Conservation (phyloP, 441 rosid genomes). For the Arabidopsis hybrid region DNA sequence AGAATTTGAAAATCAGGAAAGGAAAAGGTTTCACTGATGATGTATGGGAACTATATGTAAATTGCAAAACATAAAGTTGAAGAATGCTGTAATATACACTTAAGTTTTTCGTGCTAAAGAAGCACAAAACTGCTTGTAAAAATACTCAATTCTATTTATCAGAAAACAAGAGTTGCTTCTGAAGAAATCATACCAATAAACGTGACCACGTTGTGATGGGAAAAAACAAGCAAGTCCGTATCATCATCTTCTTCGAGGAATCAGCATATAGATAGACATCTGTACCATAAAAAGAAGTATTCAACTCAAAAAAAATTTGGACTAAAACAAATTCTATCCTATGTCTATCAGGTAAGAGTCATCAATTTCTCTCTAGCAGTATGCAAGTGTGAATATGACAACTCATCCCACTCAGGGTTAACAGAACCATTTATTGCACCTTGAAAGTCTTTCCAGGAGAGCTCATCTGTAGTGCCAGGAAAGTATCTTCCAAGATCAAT, state of each 20-base stretch:
- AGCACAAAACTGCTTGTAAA: not conserved
- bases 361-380: not conserved
- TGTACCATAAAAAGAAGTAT: conserved; percentile 44
- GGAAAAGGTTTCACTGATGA: not conserved
- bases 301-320: not conserved
- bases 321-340: not conserved
- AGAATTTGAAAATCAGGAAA: conserved; percentile 11
- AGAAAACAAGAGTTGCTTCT: not conserved
- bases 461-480: conserved; percentile 71
- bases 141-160: not conserved
- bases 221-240: conserved; percentile 88
- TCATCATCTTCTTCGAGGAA: conserved; percentile 74
- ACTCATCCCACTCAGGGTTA: conserved; percentile 5
- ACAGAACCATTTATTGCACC: conserved; percentile 49
- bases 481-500: conserved; percentile 86
- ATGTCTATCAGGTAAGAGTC: not conserved
- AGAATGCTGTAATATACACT: not conserved
- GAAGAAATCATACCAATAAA: conserved; percentile 58
- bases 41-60: not conserved
- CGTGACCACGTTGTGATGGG: conserved; percentile 80
- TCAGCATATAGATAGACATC: conserved; percentile 93
- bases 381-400: conserved; percentile 9
- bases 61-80: not conserved
- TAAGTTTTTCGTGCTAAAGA: not conserved
- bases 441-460: conserved; percentile 88